These are phyloP conservation scores for Talaromyces liani DNA, from an alignment of 495 filamentous ascomycete genomes.

Conservation along the genomic window DNA sequence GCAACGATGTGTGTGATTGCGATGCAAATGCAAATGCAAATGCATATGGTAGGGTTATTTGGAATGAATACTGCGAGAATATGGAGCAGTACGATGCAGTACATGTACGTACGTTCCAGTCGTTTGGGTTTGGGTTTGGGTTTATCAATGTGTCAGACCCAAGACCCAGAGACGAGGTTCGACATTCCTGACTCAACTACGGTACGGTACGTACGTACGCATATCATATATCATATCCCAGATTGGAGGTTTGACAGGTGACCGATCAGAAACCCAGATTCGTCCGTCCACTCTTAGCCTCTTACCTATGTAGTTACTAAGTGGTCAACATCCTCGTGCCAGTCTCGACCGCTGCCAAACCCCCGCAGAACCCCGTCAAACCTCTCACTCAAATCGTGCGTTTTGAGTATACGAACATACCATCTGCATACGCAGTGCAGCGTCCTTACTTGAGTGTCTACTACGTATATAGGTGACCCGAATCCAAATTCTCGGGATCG, in stretches of 20 bases:
- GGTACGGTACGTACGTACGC: not conserved
- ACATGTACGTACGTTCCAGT: not conserved
- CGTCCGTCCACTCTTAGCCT: not conserved
- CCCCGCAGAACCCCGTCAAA: not conserved
- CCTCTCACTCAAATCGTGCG: not conserved
- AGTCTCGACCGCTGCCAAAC: not conserved
- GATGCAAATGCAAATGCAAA: no score
- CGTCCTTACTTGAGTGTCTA: no score
- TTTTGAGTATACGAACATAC: not conserved
- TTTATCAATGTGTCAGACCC: not conserved
- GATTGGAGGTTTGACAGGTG: not conserved
- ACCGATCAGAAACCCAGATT: not conserved
- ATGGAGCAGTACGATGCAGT: not conserved
- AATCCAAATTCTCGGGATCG: not conserved
- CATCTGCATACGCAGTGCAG: not conserved
- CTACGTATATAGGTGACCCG: not conserved
- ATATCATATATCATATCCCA: not conserved
- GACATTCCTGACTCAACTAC: not conserved
- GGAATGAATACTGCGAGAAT: not conserved
- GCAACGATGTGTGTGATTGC: not conserved
- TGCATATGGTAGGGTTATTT: not conserved
- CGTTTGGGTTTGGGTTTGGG: not conserved
- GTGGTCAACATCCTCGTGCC: not conserved
- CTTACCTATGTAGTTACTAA: not conserved
- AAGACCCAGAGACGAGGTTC: not conserved